Conservation (phyloP, 768 basidiomycete species). For the Crepidotus variabilis region DNA sequence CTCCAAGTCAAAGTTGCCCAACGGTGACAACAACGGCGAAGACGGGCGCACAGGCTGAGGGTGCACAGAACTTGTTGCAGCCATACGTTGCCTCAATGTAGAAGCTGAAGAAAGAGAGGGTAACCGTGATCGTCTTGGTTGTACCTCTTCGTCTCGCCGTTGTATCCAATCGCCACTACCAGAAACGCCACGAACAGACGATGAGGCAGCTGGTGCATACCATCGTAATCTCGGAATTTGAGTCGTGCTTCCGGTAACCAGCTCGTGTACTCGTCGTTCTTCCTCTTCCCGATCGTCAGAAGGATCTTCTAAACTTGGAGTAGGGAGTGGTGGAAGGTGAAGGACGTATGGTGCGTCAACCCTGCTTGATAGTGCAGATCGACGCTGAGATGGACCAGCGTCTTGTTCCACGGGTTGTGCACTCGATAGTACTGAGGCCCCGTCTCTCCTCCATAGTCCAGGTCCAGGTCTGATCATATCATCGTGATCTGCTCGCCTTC, state of each 20-base stretch:
- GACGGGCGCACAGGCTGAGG: too few species aligned
- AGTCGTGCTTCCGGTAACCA: not conserved
- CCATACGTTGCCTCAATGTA: too few species aligned
- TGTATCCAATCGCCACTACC: too few species aligned
- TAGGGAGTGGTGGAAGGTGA: constrained; percentile 1
- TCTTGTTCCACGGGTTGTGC: not conserved
- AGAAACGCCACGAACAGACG: too few species aligned
- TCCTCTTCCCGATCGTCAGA: not conserved
- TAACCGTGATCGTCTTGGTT: too few species aligned
- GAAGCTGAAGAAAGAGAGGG: too few species aligned
- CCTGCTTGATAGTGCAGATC: too few species aligned
- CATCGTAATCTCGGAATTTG: too few species aligned
- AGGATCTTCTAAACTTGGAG: constrained; percentile 3
- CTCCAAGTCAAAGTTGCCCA: not conserved
- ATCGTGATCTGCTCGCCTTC: constrained; percentile 31
- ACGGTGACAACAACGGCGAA: not conserved
- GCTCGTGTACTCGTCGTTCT: not conserved
- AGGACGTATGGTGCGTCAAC: not conserved
- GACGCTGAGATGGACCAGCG: not conserved
- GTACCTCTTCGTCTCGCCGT: too few species aligned
- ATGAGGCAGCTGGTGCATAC: too few species aligned
- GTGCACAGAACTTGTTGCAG: too few species aligned
- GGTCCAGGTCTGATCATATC: constrained; percentile 1
- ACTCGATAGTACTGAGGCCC: not conserved
- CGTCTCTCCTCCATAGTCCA: constrained; percentile 1